Conservation (phyloP, 1,284 basidiomycete genomes). For the Ceratobasidium sp. region DNA sequence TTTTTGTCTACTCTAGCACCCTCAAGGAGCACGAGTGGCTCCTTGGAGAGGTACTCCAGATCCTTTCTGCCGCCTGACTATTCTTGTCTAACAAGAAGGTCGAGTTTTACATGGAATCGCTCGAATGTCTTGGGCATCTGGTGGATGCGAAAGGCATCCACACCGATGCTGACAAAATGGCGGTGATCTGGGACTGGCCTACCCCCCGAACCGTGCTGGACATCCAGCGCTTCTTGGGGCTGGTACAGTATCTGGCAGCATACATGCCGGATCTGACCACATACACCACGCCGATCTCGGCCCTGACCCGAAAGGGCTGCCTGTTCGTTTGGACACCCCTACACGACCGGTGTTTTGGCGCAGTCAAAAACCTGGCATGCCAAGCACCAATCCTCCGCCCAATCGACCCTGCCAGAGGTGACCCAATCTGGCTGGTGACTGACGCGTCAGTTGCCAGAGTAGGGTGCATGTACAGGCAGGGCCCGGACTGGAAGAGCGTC, state of each 20-base stretch:
- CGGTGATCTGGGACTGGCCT: constrained; percentile 42
- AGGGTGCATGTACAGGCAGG: constrained; percentile 58
- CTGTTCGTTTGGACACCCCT: constrained; percentile 55
- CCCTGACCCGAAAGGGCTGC: constrained; percentile 51
- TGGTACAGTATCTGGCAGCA: constrained; percentile 58
- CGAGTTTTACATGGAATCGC: constrained; percentile 52
- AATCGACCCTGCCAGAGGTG: constrained; percentile 46
- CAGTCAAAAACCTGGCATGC: constrained; percentile 55
- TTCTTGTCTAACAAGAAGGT: constrained; percentile 55
- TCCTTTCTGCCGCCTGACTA: constrained; percentile 53
- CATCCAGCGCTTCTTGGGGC: constrained; percentile 60
- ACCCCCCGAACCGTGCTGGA: constrained; percentile 56
- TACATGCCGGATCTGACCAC: constrained; percentile 53
- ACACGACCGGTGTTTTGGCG: constrained; percentile 57
- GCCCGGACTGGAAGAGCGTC: background rate
- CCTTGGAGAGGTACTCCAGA: constrained; percentile 54
- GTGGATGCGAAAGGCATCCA: constrained; percentile 55
- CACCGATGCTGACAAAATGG: constrained; percentile 54
- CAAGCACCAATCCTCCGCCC: constrained; percentile 52
- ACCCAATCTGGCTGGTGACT: constrained; percentile 50
- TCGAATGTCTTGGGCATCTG: constrained; percentile 56
- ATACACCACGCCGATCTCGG: constrained; percentile 50
- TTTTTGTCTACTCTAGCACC: constrained; percentile 55
- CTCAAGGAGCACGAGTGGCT: constrained; percentile 57
- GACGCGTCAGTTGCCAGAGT: constrained; percentile 57